Conservation (phyloP, 768 basidiomycete species). For the Coprinopsis sp. region DNA sequence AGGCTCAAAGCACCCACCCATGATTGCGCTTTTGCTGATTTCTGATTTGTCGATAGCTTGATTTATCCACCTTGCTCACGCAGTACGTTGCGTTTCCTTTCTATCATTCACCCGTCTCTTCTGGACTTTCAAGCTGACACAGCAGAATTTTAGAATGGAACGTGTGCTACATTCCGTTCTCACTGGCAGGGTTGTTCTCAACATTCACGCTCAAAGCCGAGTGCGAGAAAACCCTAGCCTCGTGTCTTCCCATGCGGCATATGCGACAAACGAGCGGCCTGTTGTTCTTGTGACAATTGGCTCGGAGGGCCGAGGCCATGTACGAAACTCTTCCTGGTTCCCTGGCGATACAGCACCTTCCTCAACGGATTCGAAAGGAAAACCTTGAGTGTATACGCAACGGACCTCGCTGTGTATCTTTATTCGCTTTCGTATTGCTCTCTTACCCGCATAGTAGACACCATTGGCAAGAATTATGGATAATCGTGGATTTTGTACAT, state of each 20-base stretch:
- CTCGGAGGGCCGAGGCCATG: neutral
- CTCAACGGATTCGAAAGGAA: no score
- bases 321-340: no score
- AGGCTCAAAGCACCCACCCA: no score
- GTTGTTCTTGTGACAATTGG: neutral
- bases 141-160: neutral
- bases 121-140: neutral
- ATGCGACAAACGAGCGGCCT: neutral
- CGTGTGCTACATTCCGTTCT: neutral
- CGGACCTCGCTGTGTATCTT: no score
- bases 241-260: neutral
- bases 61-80: neutral
- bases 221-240: neutral
- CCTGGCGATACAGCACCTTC: no score
- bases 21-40: no score
- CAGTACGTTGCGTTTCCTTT: neutral
- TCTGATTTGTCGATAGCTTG: no score
- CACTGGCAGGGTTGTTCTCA: neutral
- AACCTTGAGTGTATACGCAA: no score
- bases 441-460: no score
- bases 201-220: neutral
- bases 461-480: no score
- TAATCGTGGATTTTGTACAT: no score
- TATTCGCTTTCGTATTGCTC: no score
- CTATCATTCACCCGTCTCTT: neutral